phyloP scores from a whole-genome alignment of 768 basidiomycete genomes.

The Daedaleopsis nitida region DNA sequence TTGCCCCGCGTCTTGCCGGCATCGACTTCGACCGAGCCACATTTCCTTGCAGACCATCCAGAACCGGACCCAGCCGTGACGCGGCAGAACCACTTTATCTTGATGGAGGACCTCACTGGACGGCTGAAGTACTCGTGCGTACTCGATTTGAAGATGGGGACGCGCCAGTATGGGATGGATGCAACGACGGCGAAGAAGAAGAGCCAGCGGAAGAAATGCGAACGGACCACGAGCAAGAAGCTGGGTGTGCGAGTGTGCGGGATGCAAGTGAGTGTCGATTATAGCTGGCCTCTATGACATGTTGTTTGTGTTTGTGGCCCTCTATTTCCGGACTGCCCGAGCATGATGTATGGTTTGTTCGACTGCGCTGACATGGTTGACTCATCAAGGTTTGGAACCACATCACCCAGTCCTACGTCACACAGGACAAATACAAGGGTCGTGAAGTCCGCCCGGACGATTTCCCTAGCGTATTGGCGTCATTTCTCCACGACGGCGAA shows the following conservation, averaged over 20 bases:
- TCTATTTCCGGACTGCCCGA: background rate
- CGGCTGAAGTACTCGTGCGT: slow-evolving; percentile 90
- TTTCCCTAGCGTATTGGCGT: slow-evolving; percentile 78
- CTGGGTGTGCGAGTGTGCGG: slow-evolving; percentile 95
- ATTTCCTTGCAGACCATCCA: slow-evolving; percentile 2
- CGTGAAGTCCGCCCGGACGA: slow-evolving; percentile 86
- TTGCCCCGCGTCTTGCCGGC: slow-evolving; percentile 1
- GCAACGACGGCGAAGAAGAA: slow-evolving; percentile 92
- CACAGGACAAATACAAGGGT: slow-evolving; percentile 96
- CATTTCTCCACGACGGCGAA: slow-evolving; percentile 86
- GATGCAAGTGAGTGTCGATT: slow-evolving; percentile 81
- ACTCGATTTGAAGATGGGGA: slow-evolving; percentile 99
- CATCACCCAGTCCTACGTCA: slow-evolving; percentile 77
- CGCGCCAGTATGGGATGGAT: slow-evolving; percentile 96
- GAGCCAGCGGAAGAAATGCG: slow-evolving; percentile 98
- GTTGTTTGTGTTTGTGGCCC: slow-evolving; percentile 16
- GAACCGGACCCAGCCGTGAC: slow-evolving; percentile 43
- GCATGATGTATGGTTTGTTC: background rate
- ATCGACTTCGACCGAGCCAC: slow-evolving; percentile 7
- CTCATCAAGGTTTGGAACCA: slow-evolving; percentile 86
- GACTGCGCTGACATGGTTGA: slow-evolving; percentile 10
- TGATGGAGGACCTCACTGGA: slow-evolving; percentile 99
- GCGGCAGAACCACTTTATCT: slow-evolving; percentile 95
- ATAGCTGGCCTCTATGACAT: slow-evolving; percentile 3
- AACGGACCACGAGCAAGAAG: slow-evolving; percentile 88